Evolutionary conservation across 768 basidiomycete species (phyloP).

Genomic region (Boletus fagicola): DNA sequence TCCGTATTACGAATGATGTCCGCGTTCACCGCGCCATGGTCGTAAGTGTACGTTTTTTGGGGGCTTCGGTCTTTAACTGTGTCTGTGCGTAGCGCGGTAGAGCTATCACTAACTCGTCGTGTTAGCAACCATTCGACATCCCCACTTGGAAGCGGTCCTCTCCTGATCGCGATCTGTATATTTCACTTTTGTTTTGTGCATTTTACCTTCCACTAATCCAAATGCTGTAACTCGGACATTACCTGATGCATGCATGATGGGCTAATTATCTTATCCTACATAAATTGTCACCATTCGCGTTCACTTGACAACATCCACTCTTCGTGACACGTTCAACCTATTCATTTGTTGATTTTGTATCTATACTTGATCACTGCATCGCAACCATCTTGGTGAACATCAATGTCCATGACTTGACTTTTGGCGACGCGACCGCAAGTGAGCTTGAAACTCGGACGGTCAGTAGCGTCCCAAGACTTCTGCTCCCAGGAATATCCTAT

Average conservation of each 20-base stretch:
- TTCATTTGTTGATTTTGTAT: conserved; percentile 15
- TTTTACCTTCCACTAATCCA: conserved; percentile 7
- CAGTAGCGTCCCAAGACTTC: not conserved
- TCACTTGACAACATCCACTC: not conserved
- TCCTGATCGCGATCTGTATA: not conserved
- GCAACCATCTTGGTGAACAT: conserved; percentile 3
- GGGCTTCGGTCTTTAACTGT: conserved; percentile 14
- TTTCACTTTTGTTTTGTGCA: conserved; percentile 4
- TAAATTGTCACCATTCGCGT: not conserved
- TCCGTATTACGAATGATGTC: conserved; percentile 52
- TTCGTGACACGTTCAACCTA: not conserved
- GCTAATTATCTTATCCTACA: conserved; percentile 1
- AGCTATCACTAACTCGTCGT: conserved; percentile 12
- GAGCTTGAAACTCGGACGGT: not conserved
- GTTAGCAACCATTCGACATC: conserved; percentile 16
- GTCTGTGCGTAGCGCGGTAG: conserved; percentile 21
- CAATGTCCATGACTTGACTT: not conserved
- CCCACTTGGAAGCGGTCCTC: not conserved
- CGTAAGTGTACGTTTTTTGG: conserved; percentile 38
- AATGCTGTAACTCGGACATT: conserved; percentile 19
- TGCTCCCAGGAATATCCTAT: not conserved
- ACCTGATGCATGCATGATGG: too few species aligned
- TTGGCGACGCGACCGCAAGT: not conserved
- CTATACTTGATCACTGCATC: conserved; percentile 4
- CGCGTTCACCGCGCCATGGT: conserved; percentile 49